A percentile compares a stretch with the other conserved stretches of the same genome.
Conservation (phyloP, 2,329 filamentous ascomycete species). For the Lachnellula occidentalis region DNA sequence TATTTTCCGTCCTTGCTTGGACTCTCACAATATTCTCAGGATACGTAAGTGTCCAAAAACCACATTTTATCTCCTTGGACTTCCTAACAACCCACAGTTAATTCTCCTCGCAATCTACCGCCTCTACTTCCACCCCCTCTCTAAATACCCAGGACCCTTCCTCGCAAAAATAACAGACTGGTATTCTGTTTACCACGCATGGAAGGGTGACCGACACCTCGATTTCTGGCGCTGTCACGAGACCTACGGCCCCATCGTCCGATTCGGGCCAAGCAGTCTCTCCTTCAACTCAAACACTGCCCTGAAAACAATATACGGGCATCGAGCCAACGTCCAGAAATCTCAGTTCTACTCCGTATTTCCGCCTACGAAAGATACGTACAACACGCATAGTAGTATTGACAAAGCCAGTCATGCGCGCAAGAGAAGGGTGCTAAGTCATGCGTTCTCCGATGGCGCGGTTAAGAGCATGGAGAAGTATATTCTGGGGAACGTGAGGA, state of each 20-base stretch:
- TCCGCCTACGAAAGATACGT: constrained; percentile 39
- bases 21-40: neutral
- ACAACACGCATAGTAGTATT: constrained; percentile 33
- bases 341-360: constrained; percentile 70
- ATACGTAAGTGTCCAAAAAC: neutral
- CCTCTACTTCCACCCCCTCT: constrained; percentile 30
- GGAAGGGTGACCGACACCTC: constrained; percentile 33
- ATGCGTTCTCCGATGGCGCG: constrained; percentile 49
- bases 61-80: neutral
- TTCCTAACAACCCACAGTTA: neutral
- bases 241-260: constrained; percentile 52
- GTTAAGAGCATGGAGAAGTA: constrained; percentile 31
- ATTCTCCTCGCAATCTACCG: constrained; percentile 35
- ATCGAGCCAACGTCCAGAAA: constrained; percentile 57
- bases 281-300: constrained; percentile 70
- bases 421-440: constrained; percentile 58
- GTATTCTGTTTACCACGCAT: constrained; percentile 32
- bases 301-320: constrained; percentile 61
- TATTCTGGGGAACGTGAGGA: constrained; percentile 35
- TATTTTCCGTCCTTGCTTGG: neutral
- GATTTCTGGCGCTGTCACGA: constrained; percentile 33
- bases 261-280: constrained; percentile 71
- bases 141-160: constrained; percentile 34
- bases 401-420: constrained; percentile 64
- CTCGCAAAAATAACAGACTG: constrained; percentile 31